A percentile compares a stretch with the other conserved stretches of the same genome.
Conservation (phyloP, 2,329 filamentous ascomycete species). For the Aspergillus sp. region DNA sequence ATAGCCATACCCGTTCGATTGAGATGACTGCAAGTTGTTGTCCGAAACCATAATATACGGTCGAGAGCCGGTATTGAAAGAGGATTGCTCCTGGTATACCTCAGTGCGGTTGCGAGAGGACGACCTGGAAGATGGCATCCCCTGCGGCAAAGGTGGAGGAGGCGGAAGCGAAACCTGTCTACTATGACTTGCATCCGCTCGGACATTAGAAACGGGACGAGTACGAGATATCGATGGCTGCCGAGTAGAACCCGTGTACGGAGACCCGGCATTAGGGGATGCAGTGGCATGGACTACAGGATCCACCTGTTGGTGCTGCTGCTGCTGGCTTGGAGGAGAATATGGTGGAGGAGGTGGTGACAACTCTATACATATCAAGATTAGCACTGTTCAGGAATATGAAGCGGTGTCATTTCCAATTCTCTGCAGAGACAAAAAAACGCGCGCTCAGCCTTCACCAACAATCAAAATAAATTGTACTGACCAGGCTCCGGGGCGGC, state of each 20-base stretch:
- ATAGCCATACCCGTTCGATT: constrained; percentile 16
- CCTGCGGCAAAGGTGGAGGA: constrained; percentile 37
- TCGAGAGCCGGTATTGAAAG: constrained; percentile 18
- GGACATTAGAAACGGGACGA: constrained; percentile 35
- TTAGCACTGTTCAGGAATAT: neutral
- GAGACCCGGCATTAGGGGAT: constrained; percentile 18
- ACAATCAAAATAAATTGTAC: constrained; percentile 13
- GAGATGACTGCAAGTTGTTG: constrained; percentile 22
- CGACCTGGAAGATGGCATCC: constrained; percentile 28
- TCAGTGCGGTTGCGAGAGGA: constrained; percentile 34
- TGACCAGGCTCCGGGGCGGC: constrained; percentile 32
- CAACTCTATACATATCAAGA: constrained; percentile 26
- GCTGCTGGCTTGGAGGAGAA: constrained; percentile 35
- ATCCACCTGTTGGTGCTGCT: constrained; percentile 16
- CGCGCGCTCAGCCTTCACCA: neutral
- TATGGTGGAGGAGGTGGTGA: constrained; percentile 41
- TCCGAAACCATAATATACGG: constrained; percentile 22
- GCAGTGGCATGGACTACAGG: constrained; percentile 13
- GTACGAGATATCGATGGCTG: constrained; percentile 26
- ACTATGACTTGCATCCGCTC: constrained; percentile 25
- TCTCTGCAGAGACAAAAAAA: constrained; percentile 5
- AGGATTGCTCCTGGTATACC: constrained; percentile 22
- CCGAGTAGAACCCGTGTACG: constrained; percentile 22
- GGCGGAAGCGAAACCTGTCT: constrained; percentile 34
- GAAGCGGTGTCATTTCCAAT: neutral